A percentile compares a stretch with the other conserved stretches of the same genome.
Evolutionary conservation across 2,329 filamentous ascomycete genomes (phyloP).

Genomic region (Aspergillus transmontanensis): DNA sequence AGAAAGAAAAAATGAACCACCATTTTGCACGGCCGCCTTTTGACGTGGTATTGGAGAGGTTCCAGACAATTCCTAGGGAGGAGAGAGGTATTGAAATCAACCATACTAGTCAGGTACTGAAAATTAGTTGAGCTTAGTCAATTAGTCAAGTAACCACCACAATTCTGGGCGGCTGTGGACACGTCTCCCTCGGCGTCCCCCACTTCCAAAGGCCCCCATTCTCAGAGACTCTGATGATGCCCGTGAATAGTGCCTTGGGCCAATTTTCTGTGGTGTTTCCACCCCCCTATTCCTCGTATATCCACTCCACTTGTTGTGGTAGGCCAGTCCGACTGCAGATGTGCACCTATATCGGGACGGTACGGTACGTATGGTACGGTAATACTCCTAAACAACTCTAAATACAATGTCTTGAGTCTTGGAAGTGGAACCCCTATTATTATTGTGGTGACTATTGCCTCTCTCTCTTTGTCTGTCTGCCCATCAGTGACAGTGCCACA

Average conservation of each 20-base stretch:
- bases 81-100: neutral
- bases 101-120: neutral
- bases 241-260: conserved; percentile 7
- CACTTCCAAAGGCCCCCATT: conserved; percentile 12
- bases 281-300: conserved; percentile 1
- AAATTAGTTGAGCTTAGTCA: neutral
- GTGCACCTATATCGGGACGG: neutral
- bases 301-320: conserved; percentile 4
- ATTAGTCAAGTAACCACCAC: neutral
- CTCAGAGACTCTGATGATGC: conserved; percentile 13
- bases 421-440: conserved; percentile 15
- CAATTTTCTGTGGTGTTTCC: conserved; percentile 8
- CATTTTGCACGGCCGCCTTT: neutral
- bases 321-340: neutral
- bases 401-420: conserved; percentile 15
- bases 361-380: conserved; percentile 3
- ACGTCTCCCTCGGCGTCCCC: conserved; percentile 3
- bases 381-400: neutral
- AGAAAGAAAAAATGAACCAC: conserved; percentile 1
- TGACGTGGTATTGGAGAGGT: conserved; percentile 2
- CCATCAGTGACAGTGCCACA: conserved; percentile 10
- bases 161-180: conserved; percentile 6
- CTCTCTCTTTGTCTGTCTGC: conserved; percentile 10
- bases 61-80: conserved; percentile 9
- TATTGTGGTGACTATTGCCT: conserved; percentile 13